Base-by-base conservation (phyloP, 441 rosid genomes). In the Raphanus hybrid region DNA sequence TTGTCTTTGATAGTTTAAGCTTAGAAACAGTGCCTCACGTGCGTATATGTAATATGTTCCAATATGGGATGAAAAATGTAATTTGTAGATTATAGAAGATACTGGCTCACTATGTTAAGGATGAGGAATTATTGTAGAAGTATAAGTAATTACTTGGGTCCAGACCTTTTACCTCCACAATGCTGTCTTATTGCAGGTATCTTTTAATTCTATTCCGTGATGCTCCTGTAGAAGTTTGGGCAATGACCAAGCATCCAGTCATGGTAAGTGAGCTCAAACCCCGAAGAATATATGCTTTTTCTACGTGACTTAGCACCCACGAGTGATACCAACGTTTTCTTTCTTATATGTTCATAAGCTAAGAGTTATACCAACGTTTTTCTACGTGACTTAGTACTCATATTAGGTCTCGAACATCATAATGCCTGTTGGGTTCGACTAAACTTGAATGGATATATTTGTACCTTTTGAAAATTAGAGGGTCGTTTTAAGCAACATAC, bases 191-290 rank as follows among this genome's bases (percentile, higher is more conserved):
- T 48, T 79, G 27, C 91, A 96, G 98, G 92, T 93, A 96, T 82
- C 98, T 96, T 79, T 87, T 96, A 76, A 90, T 96, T 85, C 84
- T 96, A 84, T 96, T 96, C 79, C 97, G 97, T 79, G 99, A 96
- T 83, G 97, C 98, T 3, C 98, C 98, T 48, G 98, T 92, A 79
- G 99, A 96, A 86, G 98, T 93, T 74, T 96, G 99, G 99, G 99
- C 98, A 55, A 93, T 96, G 99, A 89, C 98, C 65, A 92, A 92
- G 84, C 89, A 71, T 78, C 99, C 99, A 69, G 88, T 96, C 75
- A 93, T 96, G 98, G 99, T 93, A 81, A 82, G 82, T 75, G 45
- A 58, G 58, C 68, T 58, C 73, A 70, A 64, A 65, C 59, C 59
- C 67, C 75, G 54, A 67, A 50, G 48, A 12, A 60, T 34, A 34